Percentiles rank a stretch among this genome's conserved stretches.
phyloP scores from a whole-genome alignment of 1,284 basidiomycete genomes.

The Xanthoconium separans region DNA sequence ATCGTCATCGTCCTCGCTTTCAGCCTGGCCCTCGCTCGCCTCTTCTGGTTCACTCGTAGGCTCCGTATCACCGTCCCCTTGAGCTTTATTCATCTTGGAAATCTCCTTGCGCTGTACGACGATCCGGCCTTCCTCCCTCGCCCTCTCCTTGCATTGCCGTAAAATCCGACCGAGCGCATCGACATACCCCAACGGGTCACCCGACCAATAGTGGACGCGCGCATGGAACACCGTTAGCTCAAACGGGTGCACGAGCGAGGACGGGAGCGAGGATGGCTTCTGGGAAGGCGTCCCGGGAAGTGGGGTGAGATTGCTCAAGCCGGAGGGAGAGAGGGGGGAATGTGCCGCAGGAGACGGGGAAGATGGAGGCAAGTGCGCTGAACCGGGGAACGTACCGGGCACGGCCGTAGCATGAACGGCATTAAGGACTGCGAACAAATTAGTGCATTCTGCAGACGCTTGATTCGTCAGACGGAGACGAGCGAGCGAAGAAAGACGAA shows the following conservation, averaged over 20 bases:
- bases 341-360: slow-evolving; percentile 13
- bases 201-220: slow-evolving; percentile 70
- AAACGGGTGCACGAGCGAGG: slow-evolving; percentile 57
- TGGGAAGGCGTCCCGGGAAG: slow-evolving; percentile 30
- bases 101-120: slow-evolving; percentile 40
- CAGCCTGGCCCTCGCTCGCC: neutral
- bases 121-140: slow-evolving; percentile 39
- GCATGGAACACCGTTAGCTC: slow-evolving; percentile 77
- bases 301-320: slow-evolving; percentile 18
- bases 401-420: slow-evolving; percentile 46
- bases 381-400: slow-evolving; percentile 25
- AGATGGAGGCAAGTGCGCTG: slow-evolving; percentile 8
- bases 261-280: slow-evolving; percentile 14
- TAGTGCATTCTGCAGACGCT: slow-evolving; percentile 73
- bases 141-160: slow-evolving; percentile 67
- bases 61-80: neutral
- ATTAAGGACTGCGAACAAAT: slow-evolving; percentile 72
- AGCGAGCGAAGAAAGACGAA: slow-evolving; percentile 73
- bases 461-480: slow-evolving; percentile 81
- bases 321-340: slow-evolving; percentile 25
- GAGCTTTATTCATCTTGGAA: neutral
- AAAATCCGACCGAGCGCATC: slow-evolving; percentile 79
- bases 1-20: neutral
- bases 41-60: neutral
- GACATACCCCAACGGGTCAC: slow-evolving; percentile 71